A percentile compares a stretch with the other conserved stretches of the same genome.
Evolutionary conservation across 2,329 filamentous ascomycete genomes (phyloP).

Genomic region (Fusarium nanum): DNA sequence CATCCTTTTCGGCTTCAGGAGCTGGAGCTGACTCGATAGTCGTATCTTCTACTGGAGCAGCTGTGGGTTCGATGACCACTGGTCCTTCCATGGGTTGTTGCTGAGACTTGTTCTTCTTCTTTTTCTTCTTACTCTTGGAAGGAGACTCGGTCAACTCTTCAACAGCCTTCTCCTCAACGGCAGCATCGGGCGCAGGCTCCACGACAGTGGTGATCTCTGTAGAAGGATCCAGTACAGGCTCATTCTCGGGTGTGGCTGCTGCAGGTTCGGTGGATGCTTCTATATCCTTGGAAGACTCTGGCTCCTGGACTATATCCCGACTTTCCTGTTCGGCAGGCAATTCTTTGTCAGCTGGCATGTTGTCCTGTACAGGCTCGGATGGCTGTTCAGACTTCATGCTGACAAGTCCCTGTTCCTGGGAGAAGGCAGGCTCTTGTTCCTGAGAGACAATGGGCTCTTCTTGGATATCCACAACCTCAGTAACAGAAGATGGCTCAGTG

Average conservation of each 20-base stretch:
- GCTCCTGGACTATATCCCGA: not conserved
- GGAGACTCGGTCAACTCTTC: conserved; percentile 16
- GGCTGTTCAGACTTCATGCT: conserved; percentile 4
- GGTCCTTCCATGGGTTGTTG: conserved; percentile 20
- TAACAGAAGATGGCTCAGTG: not conserved
- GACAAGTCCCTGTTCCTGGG: not conserved
- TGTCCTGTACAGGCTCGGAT: not conserved
- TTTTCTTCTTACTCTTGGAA: conserved; percentile 44
- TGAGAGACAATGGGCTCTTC: conserved; percentile 10
- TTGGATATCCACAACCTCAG: not conserved
- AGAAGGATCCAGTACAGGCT: not conserved
- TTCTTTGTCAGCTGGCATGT: not conserved
- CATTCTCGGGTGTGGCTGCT: conserved; percentile 6
- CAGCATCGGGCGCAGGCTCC: conserved; percentile 29
- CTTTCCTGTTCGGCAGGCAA: not conserved
- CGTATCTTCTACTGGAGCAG: conserved; percentile 5
- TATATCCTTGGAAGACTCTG: not conserved
- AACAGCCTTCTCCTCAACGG: not conserved
- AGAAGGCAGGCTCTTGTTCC: not conserved
- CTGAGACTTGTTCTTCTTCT: conserved; percentile 42
- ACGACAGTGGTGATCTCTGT: not conserved
- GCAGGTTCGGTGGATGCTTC: conserved; percentile 12
- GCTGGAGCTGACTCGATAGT: not conserved
- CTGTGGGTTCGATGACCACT: not conserved
- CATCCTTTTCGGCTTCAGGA: conserved; percentile 20